Evolutionary conservation across 2,329 filamentous ascomycete genomes (phyloP), one percentile per base, ranked within the genome.

Genomic region (Tympanopsis confertula): DNA sequence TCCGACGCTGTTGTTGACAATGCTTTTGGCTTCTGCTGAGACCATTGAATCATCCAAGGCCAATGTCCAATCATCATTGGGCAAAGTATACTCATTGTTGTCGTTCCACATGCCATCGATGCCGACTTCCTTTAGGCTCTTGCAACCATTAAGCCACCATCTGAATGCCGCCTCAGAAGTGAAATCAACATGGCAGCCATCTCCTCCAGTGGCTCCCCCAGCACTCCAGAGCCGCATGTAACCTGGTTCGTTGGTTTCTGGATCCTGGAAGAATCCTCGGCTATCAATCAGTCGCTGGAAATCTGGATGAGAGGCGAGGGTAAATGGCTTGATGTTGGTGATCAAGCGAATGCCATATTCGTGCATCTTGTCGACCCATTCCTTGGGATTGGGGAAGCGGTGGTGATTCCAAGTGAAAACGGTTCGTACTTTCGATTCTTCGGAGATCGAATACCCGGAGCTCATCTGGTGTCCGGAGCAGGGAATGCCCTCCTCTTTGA

Each of bases 61-160:
- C 37, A 76, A 70, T 39, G 73, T 57, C 80, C 80, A 85, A 18
- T 69, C 62, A 41, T 86, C 81, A 42, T 73, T 65, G 0, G 75
- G 68, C 3, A 82, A 65, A 1, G 74, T 77, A 52, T 84, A 86
- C 53, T 86, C 81, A 45, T 85, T 86, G 55, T 86, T 86, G 51
- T 86, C 81, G 45, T 86, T 86, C 81, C 82, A 86, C 59, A 85
- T 83, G 35, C 69, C 79, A 45, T 84, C 79, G 39, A 86, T 79
- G 1, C 80, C 80, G 5, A 73, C 58, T 19, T 70, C 59, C 39
- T 74, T 74, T 2, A 86, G 62, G 36, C 66, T 68, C 41, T 71
- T 68, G 5, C 82, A 72, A 2, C 81, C 80, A 1, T 82, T 62
- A 42, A 74, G 80, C 82, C 82, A 86, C 76, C 78, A 86, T 13